phyloP scores from a whole-genome alignment of 768 basidiomycete genomes.

The Auriscalpium microsporum region DNA sequence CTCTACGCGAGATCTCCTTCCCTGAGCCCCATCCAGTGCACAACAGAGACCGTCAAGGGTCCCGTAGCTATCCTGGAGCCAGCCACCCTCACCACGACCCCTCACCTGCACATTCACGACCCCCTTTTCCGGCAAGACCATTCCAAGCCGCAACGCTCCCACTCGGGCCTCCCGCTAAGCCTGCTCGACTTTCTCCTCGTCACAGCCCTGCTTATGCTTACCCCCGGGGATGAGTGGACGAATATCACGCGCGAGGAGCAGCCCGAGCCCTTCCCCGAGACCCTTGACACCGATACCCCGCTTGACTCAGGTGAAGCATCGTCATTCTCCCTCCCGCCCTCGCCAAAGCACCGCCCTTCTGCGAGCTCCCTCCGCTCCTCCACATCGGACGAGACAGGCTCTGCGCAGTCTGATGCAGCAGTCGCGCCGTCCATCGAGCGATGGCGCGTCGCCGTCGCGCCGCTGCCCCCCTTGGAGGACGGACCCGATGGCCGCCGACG shows the following conservation, averaged over 20 bases:
- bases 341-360: background rate
- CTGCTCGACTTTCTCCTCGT: slow-evolving; percentile 66
- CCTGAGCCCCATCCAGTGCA: slow-evolving; percentile 41
- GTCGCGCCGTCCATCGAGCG: background rate
- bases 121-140: slow-evolving; percentile 49
- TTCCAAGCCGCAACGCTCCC: slow-evolving; percentile 42
- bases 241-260: slow-evolving; percentile 9
- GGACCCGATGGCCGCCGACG: background rate
- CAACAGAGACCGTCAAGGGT: slow-evolving; percentile 49
- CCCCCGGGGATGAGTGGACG: slow-evolving; percentile 53
- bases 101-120: slow-evolving; percentile 52
- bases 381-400: background rate
- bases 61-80: slow-evolving; percentile 58
- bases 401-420: background rate
- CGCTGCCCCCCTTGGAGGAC: background rate
- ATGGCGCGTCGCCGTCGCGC: background rate
- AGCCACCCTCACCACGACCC: slow-evolving; percentile 36
- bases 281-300: background rate
- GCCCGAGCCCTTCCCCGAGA: background rate
- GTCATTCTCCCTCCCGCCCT: background rate
- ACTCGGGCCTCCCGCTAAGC: slow-evolving; percentile 57
- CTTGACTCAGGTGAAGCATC: background rate
- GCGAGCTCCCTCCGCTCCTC: background rate
- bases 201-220: slow-evolving; percentile 59
- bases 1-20: background rate